Evolutionary conservation across 768 basidiomycete genomes (phyloP), one percentile per base, ranked within the genome.

Genomic region (Kwoniella botswanensis): DNA sequence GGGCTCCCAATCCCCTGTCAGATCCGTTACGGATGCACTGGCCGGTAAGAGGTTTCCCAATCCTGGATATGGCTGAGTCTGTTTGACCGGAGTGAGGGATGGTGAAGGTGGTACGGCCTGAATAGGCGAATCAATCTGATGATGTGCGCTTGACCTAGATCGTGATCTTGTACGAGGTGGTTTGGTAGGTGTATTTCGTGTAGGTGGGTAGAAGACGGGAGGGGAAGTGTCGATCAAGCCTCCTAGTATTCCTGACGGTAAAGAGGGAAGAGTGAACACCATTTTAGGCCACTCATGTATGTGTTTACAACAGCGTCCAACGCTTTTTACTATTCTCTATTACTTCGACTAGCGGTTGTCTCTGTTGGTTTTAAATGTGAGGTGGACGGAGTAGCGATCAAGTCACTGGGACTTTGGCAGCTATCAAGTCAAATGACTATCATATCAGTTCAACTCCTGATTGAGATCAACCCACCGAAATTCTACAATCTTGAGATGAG

Each of bases 211-310:
- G 55, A 75, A 67, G 21, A 75, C 64, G 2, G 71, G 71, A 18
- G 74, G 74, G 17, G 71, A 71, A 26, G 67, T 70, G 43, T 75
- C 71, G 62, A 75, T 52, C 26, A 75, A 41, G 11, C 68, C 66
- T 18, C 26, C 44, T 6, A 69, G 44, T 6, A 72, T 2, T 22
- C 63, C 43, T 22, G 64, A 68, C 15, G 73, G 70, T 7, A 74
- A 59, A 11, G 69, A 60, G 3, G 73, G 73, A n/a, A 75, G 26
- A 29, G 21, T 54, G 65, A 75, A 75, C 22, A 68, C 67, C 67
- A 68, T 68, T 59, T 35, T 41, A 12, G 50, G 35, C 6, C 15
- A 4, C 12, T 15, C 18, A 2, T 11, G 6, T 62, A 18, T 17
- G 9, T 17, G 13, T 62, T 43, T 55, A 10, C 21, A 29, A 21